A percentile compares a stretch with the other conserved stretches of the same genome.
Evolutionary conservation across 176 grass and related monocot genomes (phyloP).

Genomic region (Eremochloa ophiuroides): DNA sequence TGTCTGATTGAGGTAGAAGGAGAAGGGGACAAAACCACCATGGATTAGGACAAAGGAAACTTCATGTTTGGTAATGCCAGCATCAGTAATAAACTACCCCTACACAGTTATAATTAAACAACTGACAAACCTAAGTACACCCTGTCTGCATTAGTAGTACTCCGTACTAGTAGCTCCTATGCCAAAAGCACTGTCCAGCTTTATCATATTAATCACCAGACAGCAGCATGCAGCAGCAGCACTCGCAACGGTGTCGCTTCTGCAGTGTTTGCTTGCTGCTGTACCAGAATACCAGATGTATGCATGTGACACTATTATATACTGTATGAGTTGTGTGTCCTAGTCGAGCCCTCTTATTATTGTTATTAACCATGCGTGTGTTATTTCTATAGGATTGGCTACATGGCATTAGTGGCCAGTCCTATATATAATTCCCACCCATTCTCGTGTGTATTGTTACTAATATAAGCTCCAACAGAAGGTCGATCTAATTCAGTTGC

Average conservation of each 20-base stretch:
- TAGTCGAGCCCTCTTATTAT: no score
- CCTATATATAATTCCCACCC: not conserved
- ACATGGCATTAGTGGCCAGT: no score
- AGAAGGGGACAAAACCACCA: not conserved
- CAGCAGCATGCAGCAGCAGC: not conserved
- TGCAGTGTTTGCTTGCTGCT: constrained; percentile 15
- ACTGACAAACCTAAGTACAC: constrained; percentile 15
- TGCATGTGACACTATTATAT: not conserved
- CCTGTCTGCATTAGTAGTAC: not conserved
- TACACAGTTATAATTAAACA: not conserved
- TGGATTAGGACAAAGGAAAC: constrained; percentile 9
- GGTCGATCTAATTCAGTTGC: not conserved
- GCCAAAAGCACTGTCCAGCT: not conserved
- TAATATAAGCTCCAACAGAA: not conserved
- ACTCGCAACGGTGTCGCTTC: not conserved
- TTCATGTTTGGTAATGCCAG: not conserved
- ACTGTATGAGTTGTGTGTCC: no score
- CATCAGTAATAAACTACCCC: not conserved
- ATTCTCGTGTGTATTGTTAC: not conserved
- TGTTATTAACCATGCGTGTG: not conserved
- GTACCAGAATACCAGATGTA: not conserved
- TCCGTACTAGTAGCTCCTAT: not conserved
- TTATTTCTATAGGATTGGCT: no score
- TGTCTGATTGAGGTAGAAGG: not conserved
- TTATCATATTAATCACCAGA: not conserved